These are phyloP conservation scores for Tylopilus sp. DNA, from an alignment of 768 basidiomycete genomes.

Conservation along the genomic window DNA sequence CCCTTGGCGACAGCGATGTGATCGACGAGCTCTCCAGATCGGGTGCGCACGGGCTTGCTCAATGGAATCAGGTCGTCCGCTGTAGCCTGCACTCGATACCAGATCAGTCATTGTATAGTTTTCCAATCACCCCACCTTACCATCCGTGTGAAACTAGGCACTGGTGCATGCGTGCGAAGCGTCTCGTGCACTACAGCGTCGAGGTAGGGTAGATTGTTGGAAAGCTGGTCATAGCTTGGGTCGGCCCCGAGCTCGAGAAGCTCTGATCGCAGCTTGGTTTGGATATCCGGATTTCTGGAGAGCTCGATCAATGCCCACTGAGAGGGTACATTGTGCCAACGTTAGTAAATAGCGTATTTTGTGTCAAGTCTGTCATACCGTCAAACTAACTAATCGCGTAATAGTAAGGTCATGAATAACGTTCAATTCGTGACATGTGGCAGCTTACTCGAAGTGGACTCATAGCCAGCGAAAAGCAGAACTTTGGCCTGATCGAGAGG, in stretches of 20 bases:
- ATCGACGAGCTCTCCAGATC: slow-evolving; percentile 37
- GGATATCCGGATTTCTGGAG: slow-evolving; percentile 40
- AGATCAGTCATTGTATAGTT: neutral
- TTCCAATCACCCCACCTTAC: neutral
- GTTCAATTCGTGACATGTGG: neutral
- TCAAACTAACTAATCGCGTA: slow-evolving; percentile 13
- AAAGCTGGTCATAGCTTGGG: neutral
- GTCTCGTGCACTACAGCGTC: neutral
- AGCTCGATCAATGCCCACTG: slow-evolving; percentile 61
- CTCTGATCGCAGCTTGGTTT: slow-evolving; percentile 36
- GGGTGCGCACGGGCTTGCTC: slow-evolving; percentile 43
- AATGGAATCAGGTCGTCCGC: slow-evolving; percentile 61
- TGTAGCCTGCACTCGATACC: slow-evolving; percentile 37
- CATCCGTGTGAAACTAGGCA: slow-evolving; percentile 23
- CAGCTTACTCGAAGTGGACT: slow-evolving; percentile 39
- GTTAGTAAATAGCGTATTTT: neutral
- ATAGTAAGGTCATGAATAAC: neutral
- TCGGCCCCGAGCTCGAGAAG: neutral
- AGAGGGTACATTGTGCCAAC: neutral
- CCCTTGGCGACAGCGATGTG: slow-evolving; percentile 47
- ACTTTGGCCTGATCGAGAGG: slow-evolving; percentile 31
- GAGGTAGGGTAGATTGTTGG: slow-evolving; percentile 10
- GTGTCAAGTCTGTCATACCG: slow-evolving; percentile 1
- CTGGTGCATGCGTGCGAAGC: slow-evolving; percentile 36
- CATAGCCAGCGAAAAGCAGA: slow-evolving; percentile 39